Base-by-base conservation (phyloP, 768 basidiomycete species). In the Ephemerocybe angulata region DNA sequence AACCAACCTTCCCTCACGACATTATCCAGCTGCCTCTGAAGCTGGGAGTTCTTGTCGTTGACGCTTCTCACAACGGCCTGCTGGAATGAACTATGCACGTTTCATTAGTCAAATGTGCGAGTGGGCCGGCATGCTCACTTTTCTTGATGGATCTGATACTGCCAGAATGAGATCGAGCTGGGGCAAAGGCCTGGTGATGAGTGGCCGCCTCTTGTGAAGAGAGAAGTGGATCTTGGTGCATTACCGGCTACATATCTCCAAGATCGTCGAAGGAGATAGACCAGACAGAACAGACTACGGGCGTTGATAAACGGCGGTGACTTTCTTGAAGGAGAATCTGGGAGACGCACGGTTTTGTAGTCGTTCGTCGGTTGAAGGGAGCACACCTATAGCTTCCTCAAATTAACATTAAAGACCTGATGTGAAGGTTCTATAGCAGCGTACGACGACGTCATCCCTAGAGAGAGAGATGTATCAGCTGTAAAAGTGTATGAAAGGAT, bases 91-190 rank as follows among this genome's bases (percentile, higher is more conserved):
- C 88, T 90, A 54, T 24, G 53, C 47, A 33, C 48, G 55, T 50
- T 37, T 58, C n/a, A 57, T 44, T 33, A 29, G 53, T 33, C 41
- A 28, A 47, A 28, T 51, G 46, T 42, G 33, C 41, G 42, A 52
- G 44, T 15, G 38, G 33, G 25, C 27, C 8, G 53, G 28, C 5
- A 21, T 22, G 61, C 70, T 54, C 53, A 88, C 90, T 81, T 85
- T 73, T 93, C 91, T 69, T 93, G 91, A 58, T 90, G 88, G 49
- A 86, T 81, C 63, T 93, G 91, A 67, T 93, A 93, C 67, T 91
- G 88, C 91, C 91, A 93, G 67, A 93, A 93, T 3, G 90, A 88
- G 54, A 93, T 80, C 3, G 91, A 89, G 21, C 90, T 90, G 29
- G 17, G 28, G 48, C 58, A 43, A 52, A 52, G 35, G 25, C 35